Evolutionary conservation across 73 alveolate species (phyloP).

Genomic region (Tetrahymena elliotti): DNA sequence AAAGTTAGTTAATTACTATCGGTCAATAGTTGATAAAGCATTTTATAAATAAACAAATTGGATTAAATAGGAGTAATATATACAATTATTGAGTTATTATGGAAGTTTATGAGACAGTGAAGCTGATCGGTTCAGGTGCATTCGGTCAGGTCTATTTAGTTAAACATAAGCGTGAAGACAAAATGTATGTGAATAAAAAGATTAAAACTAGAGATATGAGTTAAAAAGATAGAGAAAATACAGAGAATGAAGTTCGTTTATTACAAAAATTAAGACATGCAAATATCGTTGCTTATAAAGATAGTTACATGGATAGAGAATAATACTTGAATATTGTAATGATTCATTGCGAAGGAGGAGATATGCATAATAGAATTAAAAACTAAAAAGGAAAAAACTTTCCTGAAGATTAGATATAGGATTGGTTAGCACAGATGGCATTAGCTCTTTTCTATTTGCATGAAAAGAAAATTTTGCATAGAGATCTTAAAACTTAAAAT

Average conservation of each 20-base stretch:
- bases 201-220: slow-evolving; percentile 91
- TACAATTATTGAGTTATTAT: slow-evolving; percentile 20
- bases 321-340: slow-evolving; percentile 88
- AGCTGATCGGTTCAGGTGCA: slow-evolving; percentile 93
- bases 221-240: slow-evolving; percentile 88
- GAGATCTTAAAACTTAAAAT: slow-evolving; percentile 96
- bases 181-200: slow-evolving; percentile 86
- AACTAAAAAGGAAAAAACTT: slow-evolving; percentile 85
- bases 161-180: slow-evolving; percentile 84
- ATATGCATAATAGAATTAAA: slow-evolving; percentile 87
- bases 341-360: slow-evolving; percentile 99
- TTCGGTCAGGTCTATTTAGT: slow-evolving; percentile 93
- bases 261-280: slow-evolving; percentile 88
- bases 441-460: slow-evolving; percentile 94
- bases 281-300: slow-evolving; percentile 96
- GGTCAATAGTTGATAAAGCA: background rate
- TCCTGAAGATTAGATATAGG: slow-evolving; percentile 80
- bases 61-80: background rate
- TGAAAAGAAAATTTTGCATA: slow-evolving; percentile 94
- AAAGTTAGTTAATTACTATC: background rate
- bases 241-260: slow-evolving; percentile 93
- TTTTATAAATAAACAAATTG: background rate
- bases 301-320: slow-evolving; percentile 90
- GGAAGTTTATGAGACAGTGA: slow-evolving; percentile 94
- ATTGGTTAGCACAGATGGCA: slow-evolving; percentile 91